These are phyloP conservation scores for Amesomyces nigricolor DNA, from an alignment of 2,329 filamentous ascomycete species.

Conservation along the genomic window DNA sequence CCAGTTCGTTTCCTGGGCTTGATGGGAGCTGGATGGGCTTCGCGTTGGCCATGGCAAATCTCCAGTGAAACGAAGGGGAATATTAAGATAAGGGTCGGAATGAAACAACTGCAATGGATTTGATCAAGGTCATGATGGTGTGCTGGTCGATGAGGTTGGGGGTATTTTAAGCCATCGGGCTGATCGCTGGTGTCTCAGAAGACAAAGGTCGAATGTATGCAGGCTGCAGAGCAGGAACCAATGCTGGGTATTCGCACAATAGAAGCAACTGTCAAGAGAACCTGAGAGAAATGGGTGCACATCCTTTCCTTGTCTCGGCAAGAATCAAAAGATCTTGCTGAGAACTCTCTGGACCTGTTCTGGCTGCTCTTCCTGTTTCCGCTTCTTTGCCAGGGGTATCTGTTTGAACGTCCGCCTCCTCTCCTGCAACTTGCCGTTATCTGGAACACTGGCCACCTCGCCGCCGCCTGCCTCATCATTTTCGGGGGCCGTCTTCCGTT, in stretches of 20 bases:
- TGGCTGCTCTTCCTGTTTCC: constrained; percentile 44
- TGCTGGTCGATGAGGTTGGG: no score
- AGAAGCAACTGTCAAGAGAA: background rate
- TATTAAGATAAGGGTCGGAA: no score
- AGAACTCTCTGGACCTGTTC: constrained; percentile 55
- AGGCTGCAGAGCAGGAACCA: background rate
- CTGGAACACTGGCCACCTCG: constrained; percentile 23
- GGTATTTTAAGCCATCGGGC: background rate
- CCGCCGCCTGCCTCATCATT: constrained; percentile 33
- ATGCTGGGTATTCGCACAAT: constrained; percentile 6
- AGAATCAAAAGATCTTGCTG: constrained; percentile 57
- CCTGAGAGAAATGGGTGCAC: background rate
- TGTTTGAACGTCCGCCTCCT: constrained; percentile 59
- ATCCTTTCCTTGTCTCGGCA: background rate
- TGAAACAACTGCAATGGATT: no score
- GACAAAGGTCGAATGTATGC: constrained; percentile 2
- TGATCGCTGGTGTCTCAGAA: background rate
- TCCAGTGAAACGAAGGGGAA: background rate
- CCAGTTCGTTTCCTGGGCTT: background rate
- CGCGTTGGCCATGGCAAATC: background rate
- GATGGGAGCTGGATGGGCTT: background rate
- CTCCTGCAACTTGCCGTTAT: constrained; percentile 26
- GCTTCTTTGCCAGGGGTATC: constrained; percentile 52
- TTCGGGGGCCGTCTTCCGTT: constrained; percentile 31
- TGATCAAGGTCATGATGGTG: no score